A percentile compares a stretch with the other conserved stretches of the same genome.
These are phyloP conservation scores for Lagenidium giganteum DNA, from an alignment of 352 stramenopile genomes.

Conservation along the genomic window DNA sequence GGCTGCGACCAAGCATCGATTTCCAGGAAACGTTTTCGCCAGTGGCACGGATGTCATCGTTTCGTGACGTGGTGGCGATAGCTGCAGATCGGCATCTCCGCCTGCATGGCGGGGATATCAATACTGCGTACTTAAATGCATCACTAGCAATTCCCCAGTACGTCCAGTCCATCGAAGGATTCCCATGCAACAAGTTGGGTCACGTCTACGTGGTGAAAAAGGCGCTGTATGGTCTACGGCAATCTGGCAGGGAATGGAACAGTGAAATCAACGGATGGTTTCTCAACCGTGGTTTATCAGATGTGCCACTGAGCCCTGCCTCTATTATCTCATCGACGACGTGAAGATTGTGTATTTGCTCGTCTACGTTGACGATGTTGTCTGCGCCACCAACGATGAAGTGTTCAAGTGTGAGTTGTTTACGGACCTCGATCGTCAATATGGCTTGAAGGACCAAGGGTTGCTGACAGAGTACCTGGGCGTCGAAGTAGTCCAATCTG, in stretches of 20 bases:
- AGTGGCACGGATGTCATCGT: slow-evolving; percentile 2
- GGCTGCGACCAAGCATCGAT: slow-evolving; percentile 1
- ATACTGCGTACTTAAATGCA: slow-evolving; percentile 12
- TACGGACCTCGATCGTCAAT: background rate
- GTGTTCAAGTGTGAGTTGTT: slow-evolving; percentile 1
- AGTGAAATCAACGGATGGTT: slow-evolving; percentile 2
- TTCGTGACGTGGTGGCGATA: background rate
- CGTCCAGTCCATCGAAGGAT: background rate
- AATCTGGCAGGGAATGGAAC: slow-evolving; percentile 5
- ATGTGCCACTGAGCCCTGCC: slow-evolving; percentile 1
- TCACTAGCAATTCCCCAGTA: slow-evolving; percentile 1
- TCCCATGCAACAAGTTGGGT: background rate
- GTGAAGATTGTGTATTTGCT: background rate
- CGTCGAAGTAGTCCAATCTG: background rate
- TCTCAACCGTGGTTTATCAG: background rate
- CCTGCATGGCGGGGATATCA: slow-evolving; percentile 6
- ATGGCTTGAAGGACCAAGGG: slow-evolving; percentile 12
- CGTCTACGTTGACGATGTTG: slow-evolving; percentile 8
- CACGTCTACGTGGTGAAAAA: background rate
- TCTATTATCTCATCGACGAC: slow-evolving; percentile 1
- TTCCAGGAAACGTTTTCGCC: slow-evolving; percentile 2
- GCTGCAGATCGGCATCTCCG: background rate
- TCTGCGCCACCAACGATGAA: slow-evolving; percentile 3
- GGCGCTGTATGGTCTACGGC: slow-evolving; percentile 6
- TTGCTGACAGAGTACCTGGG: slow-evolving; percentile 1